Base-by-base conservation (phyloP, 2,329 filamentous ascomycete genomes). In the Metarhizium humberi region DNA sequence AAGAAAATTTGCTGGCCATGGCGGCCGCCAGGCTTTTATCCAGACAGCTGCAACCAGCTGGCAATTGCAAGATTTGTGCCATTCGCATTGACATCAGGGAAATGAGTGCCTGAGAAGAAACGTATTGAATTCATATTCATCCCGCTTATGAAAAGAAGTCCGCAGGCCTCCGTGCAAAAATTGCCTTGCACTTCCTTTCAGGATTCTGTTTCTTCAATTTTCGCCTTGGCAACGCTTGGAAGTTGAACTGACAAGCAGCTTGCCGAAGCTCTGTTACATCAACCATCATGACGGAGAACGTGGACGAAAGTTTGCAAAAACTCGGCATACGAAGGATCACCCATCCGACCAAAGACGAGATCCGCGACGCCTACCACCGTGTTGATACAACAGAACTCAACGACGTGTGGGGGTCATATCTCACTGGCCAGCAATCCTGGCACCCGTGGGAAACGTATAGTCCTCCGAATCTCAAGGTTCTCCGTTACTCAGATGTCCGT, bases 401-500 rank as follows among this genome's bases (percentile, higher is more conserved):
- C 10, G 50, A 43, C 7, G 20, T 34, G 36, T 52, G 29, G 38
- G 34, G 52, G 34, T 47, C 43, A n/a, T 52, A 55, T 30, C 13
- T 20, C 11, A 51, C 42, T 4, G 43, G 43, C 16, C 2, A 20
- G 18, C 42, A 14, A 14, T 6, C n/a, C 20, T 14, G 13, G 32
- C 14, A 34, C 25, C 8, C 50, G 1, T 40, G 20, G 25, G 43
- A 45, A 3, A 34, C 34, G 13, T 42, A 55, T 25, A 45, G 32
- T 20, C 49, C 43, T 20, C 50, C 54, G 16, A 38, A 29, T 2
- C 29, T 56, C 7, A 46, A 56, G 14, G 34, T 56, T n/a, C 36
- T 53, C 16, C 45, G 49, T 50, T 53, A 46, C 4, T 45, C 54
- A 18, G 51, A 56, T 18, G 46, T 56, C 29, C 32, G 40, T 29